phyloP scores from a whole-genome alignment of 129 eudicot genomes.

The Arctium lappa region DNA sequence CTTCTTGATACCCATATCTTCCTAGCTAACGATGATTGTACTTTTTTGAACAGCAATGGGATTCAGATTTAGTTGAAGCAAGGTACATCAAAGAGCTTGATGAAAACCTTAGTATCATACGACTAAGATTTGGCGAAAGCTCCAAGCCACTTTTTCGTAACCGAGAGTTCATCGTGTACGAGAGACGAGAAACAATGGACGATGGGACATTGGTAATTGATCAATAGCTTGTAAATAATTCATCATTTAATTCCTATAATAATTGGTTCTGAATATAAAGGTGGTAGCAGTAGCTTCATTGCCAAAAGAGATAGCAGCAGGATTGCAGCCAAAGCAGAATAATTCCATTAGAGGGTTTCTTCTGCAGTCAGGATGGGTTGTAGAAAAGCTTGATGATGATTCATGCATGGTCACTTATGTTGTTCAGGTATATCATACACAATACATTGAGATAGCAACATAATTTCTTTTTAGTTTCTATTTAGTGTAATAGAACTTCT shows the following conservation, averaged over 20 bases:
- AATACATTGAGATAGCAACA: too few species aligned
- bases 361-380: conserved; percentile 97
- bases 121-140: conserved; percentile 70
- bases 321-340: conserved; percentile 81
- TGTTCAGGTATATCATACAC: conserved; percentile 63
- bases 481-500: background rate
- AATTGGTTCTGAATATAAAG: background rate
- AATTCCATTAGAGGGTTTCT: conserved; percentile 80
- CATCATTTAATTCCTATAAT: background rate
- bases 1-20: background rate
- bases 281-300: conserved; percentile 94
- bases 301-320: conserved; percentile 96
- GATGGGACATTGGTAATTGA: conserved; percentile 79
- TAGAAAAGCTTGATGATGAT: conserved; percentile 78
- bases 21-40: background rate
- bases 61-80: conserved; percentile 85
- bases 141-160: conserved; percentile 86
- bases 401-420: conserved; percentile 94
- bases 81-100: conserved; percentile 84
- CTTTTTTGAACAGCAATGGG: conserved; percentile 74
- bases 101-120: conserved; percentile 75
- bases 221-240: background rate
- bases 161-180: conserved; percentile 87
- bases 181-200: conserved; percentile 94
- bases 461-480: too few species aligned